phyloP scores from a whole-genome alignment of 164 flowering plant species.

The Chloranthus sessilifolius region DNA sequence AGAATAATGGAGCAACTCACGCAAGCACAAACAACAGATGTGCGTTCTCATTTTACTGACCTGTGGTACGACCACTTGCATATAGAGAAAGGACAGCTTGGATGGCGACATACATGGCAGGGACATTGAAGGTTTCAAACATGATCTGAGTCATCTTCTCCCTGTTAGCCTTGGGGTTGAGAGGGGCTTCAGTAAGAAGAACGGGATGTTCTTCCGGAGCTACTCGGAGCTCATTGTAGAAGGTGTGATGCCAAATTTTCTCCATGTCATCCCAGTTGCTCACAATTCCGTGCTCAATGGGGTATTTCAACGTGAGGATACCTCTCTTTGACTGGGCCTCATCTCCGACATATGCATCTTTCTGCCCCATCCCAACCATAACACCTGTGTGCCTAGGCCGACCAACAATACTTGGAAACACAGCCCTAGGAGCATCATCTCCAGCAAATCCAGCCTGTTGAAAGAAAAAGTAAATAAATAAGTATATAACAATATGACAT shows the following conservation, averaged over 20 bases:
- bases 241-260: constrained; percentile 75
- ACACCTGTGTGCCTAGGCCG: constrained; percentile 69
- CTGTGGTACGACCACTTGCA: constrained; percentile 86
- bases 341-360: constrained; percentile 69
- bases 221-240: constrained; percentile 63
- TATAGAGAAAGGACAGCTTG: constrained; percentile 76
- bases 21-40: no score
- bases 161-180: constrained; percentile 75
- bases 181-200: constrained; percentile 71
- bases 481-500: neutral
- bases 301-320: constrained; percentile 62
- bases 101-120: constrained; percentile 71
- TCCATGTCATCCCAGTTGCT: constrained; percentile 90
- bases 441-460: constrained; percentile 75
- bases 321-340: constrained; percentile 73
- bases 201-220: constrained; percentile 83
- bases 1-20: no score
- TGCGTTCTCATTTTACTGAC: constrained; percentile 28
- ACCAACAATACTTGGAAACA: constrained; percentile 69
- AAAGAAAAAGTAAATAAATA: neutral
- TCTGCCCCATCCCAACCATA: constrained; percentile 73
- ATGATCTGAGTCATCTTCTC: constrained; percentile 74
- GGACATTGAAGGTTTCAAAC: constrained; percentile 64
- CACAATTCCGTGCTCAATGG: constrained; percentile 82
- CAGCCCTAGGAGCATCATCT: constrained; percentile 81